A percentile compares a stretch with the other conserved stretches of the same genome.
These are phyloP conservation scores for Diddensiella caesifluorescens DNA, from an alignment of 805 yeast species.

Conservation along the genomic window DNA sequence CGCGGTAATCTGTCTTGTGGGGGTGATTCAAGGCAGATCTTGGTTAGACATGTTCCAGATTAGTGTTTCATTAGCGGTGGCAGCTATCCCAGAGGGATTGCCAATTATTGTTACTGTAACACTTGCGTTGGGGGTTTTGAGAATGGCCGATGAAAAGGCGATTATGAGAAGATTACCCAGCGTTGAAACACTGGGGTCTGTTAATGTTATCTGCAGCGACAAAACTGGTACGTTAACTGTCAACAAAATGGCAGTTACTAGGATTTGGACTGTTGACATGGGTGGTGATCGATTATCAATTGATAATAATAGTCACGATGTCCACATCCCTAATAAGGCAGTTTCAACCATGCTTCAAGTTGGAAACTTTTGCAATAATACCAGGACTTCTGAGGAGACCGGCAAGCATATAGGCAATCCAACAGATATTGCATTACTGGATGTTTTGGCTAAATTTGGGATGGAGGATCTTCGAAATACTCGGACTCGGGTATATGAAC, in stretches of 20 bases:
- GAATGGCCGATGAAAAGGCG: slow-evolving; percentile 94
- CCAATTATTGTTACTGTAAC: slow-evolving; percentile 98
- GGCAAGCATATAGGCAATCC: slow-evolving; percentile 87
- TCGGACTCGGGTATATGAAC: slow-evolving; percentile 57
- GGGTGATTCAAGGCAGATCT: slow-evolving; percentile 83
- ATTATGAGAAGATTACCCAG: slow-evolving; percentile 91
- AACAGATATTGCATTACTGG: slow-evolving; percentile 87
- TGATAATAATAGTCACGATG: slow-evolving; percentile 7
- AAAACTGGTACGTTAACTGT: slow-evolving; percentile 88
- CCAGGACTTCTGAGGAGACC: slow-evolving; percentile 39
- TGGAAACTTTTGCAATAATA: slow-evolving; percentile 34
- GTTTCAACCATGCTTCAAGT: slow-evolving; percentile 23
- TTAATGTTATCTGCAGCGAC: slow-evolving; percentile 88
- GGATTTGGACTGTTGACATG: slow-evolving; percentile 68
- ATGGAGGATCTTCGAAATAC: slow-evolving; percentile 62
- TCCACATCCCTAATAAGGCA: slow-evolving; percentile 18
- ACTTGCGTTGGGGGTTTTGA: slow-evolving; percentile 86
- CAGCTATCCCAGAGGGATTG: slow-evolving; percentile 98
- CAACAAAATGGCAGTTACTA: slow-evolving; percentile 85
- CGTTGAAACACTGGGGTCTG: slow-evolving; percentile 93
- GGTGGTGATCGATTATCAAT: slow-evolving; percentile 18
- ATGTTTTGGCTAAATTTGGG: slow-evolving; percentile 63
- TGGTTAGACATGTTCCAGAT: slow-evolving; percentile 99
- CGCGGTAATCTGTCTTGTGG: slow-evolving; percentile 86
- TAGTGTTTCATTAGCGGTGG: slow-evolving; percentile 95